These are phyloP conservation scores for Pyrus bretschneideri DNA, from an alignment of 306 rosid species.

Conservation along the genomic window DNA sequence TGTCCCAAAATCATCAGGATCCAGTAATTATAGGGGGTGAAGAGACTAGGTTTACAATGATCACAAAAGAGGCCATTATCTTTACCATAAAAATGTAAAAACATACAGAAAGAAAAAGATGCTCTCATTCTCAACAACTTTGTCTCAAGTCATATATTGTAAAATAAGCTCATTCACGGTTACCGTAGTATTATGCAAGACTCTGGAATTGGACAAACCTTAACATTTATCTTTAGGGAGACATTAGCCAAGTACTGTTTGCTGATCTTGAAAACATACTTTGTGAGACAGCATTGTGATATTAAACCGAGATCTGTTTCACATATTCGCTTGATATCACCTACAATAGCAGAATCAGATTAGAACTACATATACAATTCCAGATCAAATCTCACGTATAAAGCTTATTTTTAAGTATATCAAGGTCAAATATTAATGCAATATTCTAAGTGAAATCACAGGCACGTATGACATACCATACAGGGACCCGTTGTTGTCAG, in stretches of 20 bases:
- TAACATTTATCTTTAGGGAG: conserved; percentile 87
- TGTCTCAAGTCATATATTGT: not conserved
- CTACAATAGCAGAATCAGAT: conserved; percentile 34
- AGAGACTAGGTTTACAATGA: not conserved
- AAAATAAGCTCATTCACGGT: not conserved
- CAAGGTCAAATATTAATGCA: not conserved
- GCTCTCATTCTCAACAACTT: not conserved
- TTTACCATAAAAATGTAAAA: not conserved
- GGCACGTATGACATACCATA: conserved; percentile 43
- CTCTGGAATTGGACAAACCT: conserved; percentile 39
- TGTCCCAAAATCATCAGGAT: not conserved
- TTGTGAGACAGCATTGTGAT: conserved; percentile 89
- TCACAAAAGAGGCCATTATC: not conserved
- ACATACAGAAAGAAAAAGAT: not conserved
- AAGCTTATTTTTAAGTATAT: not conserved
- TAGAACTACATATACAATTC: not conserved
- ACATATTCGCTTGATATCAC: conserved; percentile 88
- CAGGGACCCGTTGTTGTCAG: conserved; percentile 85
- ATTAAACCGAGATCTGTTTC: conserved; percentile 90
- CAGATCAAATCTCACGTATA: conserved; percentile 2
- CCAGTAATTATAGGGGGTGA: not conserved
- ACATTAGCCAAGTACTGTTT: conserved; percentile 92
- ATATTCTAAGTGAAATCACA: not conserved
- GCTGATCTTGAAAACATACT: conserved; percentile 79
- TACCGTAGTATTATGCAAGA: not conserved